Evolutionary conservation across 2,329 filamentous ascomycete species (phyloP).

Genomic region (Trichophyton schoenleinii): DNA sequence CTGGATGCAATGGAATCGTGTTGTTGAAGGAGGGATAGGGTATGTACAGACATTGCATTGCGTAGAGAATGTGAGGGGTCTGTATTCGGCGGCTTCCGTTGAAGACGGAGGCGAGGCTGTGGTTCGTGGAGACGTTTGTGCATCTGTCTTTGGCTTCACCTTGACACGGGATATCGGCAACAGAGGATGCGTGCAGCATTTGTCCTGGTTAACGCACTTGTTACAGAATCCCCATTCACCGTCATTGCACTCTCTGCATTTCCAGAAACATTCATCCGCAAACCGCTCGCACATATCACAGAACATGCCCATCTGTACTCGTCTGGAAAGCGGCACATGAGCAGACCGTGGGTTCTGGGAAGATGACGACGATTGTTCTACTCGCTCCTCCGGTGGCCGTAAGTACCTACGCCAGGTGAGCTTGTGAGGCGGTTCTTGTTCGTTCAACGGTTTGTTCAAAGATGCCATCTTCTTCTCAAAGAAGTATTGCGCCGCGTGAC

Average conservation of each 20-base stretch:
- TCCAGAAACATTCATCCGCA: constrained; percentile 80
- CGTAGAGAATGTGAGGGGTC: constrained; percentile 58
- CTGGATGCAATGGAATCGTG: constrained; percentile 66
- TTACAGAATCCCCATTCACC: constrained; percentile 95
- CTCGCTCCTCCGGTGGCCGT: constrained; percentile 19
- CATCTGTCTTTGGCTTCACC: not conserved
- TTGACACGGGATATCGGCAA: constrained; percentile 58
- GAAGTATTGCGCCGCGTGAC: constrained; percentile 53
- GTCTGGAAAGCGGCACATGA: constrained; percentile 42
- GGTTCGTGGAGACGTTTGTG: not conserved
- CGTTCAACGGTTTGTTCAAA: constrained; percentile 19
- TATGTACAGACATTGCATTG: constrained; percentile 67
- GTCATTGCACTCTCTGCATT: constrained; percentile 74
- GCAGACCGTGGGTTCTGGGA: constrained; percentile 46
- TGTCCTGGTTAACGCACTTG: constrained; percentile 68
- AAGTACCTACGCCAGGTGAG: constrained; percentile 30
- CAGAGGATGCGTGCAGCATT: constrained; percentile 68
- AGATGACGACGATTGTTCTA: constrained; percentile 1
- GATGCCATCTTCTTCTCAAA: constrained; percentile 45
- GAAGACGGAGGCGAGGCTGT: not conserved
- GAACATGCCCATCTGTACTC: constrained; percentile 69
- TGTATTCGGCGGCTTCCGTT: constrained; percentile 36
- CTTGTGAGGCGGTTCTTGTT: constrained; percentile 39
- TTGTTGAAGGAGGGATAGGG: constrained; percentile 55
- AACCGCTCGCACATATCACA: constrained; percentile 62